Evolutionary conservation across 2,329 filamentous ascomycete genomes (phyloP), one percentile per base, ranked within the genome.

Genomic region (Mycosphaerella sp.): DNA sequence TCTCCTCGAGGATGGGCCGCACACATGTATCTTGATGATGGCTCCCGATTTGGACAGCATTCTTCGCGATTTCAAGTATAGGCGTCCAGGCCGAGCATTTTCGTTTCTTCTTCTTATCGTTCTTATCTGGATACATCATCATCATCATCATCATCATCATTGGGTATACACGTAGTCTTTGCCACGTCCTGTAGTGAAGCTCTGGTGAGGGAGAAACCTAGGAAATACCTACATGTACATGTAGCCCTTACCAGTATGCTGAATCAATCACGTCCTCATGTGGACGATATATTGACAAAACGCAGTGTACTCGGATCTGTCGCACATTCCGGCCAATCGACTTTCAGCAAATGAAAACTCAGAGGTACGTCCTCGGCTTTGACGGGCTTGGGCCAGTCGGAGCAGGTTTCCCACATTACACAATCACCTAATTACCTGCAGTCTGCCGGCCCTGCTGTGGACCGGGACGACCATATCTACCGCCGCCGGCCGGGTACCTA

Each of bases 341-440:
- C 49, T 14, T 59, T 58, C 14, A 77, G 61, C 11, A 78, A 63
- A 61, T 75, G 73, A 65, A 77, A 74, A 61, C 75, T 76, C 4
- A 75, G 14, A 17, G 14, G 14, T 17, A 17, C 14, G 14, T 17
- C 14, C 14, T 17, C 14, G 14, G 14, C 14, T 17, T 17, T 17
- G 14, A 29, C 48, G 23, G 48, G n/a, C 11, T 34, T 14, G 48
- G 17, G 48, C 4, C 31, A 42, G 39, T 42, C 42, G 48, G n/a
- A 51, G 48, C 42, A 51, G 48, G 41, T 36, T 42, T 51, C 43
- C 29, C 10, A 26, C 32, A n/a, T 51, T 41, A 42, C 38, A 29
- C 26, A 4, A 29, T 21, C 21, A 21, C 21, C 21, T 21, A 21
- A 21, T 21, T 21, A 39, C 39, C 40, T 45, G 32, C 48, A 39